Evolutionary conservation across 2,329 filamentous ascomycete species (phyloP), one percentile per base, ranked within the genome.

Genomic region (Sporothrix dimorphospora): DNA sequence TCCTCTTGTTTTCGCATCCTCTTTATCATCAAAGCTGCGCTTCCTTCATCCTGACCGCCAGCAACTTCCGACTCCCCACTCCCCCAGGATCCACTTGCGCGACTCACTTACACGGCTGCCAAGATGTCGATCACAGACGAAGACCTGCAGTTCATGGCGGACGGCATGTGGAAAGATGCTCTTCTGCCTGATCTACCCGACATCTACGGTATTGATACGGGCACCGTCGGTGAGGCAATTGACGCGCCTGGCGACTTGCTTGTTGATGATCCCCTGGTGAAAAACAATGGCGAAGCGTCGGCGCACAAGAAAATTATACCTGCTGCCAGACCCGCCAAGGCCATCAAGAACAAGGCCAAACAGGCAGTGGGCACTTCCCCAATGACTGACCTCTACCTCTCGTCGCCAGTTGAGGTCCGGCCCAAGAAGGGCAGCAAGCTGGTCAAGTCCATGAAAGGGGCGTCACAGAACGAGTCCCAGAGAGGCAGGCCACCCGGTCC

Each of bases 381-480:
- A 11, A 7, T 42, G 59, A 63, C 57, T 4, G 59, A 72, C 34
- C 16, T 72, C 8, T 47, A 68, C 30, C 24, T 72, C 2, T 70
- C 72, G 4, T 69, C 72, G 12, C 70, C 38, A 1, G n/a, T 27
- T 27, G 40, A 61, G 47, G 19, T 27, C 12, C 67, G 24, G 3
- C 24, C 72, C 70, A 63, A 63, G 30, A 69, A 57, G 24, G 42
- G 42, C 12, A 14, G 42, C 30, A 73, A 73, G 45, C 47, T 73
- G 12, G 69, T 67, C 68, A 71, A 71, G 55, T 73, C 71, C 12
- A 72, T 73, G 71, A 69, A 66, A 16, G 71, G 72, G 0, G 72
- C 68, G 4, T 73, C 68, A 16, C 72, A 71, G n/a, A 72, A 72
- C 19, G 65, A 69, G 38, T 67, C 65, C 19, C 65, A 67, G 65